Evolutionary conservation across 345 rosid species (phyloP).

Genomic region (Toxicodendron radicans): DNA sequence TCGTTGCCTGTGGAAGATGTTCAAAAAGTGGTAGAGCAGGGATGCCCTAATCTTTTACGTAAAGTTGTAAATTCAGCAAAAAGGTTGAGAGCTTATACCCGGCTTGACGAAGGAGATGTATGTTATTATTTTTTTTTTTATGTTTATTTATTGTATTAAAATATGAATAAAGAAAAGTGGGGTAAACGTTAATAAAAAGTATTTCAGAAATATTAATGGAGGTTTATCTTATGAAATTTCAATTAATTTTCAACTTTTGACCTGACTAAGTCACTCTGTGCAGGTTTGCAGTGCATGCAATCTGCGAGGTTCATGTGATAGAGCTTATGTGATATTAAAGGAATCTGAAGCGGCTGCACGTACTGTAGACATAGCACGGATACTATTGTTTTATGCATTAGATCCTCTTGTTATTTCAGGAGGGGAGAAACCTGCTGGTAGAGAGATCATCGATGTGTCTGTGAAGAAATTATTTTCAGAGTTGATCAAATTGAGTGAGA

Average conservation of each 20-base stretch:
- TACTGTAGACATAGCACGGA: conserved; percentile 81
- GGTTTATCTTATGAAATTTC: neutral
- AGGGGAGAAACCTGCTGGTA: conserved; percentile 51
- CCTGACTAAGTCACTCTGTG: conserved; percentile 21
- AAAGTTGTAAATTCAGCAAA: conserved; percentile 82
- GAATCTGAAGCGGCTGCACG: conserved; percentile 71
- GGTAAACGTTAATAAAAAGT: neutral
- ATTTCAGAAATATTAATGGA: neutral
- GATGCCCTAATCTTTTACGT: conserved; percentile 82
- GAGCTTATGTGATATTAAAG: conserved; percentile 75
- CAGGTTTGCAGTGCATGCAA: conserved; percentile 88
- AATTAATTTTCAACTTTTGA: neutral
- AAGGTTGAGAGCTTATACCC: conserved; percentile 70
- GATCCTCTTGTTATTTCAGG: conserved; percentile 65
- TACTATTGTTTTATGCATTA: conserved; percentile 63
- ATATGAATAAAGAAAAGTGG: neutral
- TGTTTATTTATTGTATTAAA: neutral
- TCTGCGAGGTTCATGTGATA: conserved; percentile 82
- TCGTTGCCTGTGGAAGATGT: conserved; percentile 58
- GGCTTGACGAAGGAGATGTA: conserved; percentile 86
- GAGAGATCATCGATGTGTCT: conserved; percentile 52
- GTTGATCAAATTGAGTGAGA: conserved; percentile 70
- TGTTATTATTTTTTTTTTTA: conserved; percentile 20
- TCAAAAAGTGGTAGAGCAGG: conserved; percentile 64
- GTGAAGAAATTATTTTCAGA: conserved; percentile 71